A percentile compares a stretch with the other conserved stretches of the same genome.
Conservation (phyloP, 345 rosid species). For the Pugionium dolabratum region DNA sequence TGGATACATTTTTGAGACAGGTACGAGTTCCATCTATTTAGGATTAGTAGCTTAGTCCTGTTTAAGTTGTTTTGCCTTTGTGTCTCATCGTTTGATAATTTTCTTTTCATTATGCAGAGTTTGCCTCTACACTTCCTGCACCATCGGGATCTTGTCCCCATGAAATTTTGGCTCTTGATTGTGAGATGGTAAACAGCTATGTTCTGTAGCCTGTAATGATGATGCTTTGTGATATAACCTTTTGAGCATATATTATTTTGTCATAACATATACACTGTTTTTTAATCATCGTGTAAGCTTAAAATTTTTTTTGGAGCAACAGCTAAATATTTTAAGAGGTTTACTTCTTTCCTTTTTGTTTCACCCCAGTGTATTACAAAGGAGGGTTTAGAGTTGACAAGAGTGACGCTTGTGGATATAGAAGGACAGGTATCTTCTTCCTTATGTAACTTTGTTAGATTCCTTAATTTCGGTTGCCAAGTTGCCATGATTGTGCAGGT, state of each 20-base stretch:
- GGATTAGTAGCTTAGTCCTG: constrained; percentile 8
- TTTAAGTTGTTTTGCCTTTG: constrained; percentile 17
- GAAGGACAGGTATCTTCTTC: constrained; percentile 67
- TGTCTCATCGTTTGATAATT: constrained; percentile 22
- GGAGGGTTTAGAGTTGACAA: constrained; percentile 87
- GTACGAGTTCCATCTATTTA: constrained; percentile 36
- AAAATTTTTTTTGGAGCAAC: not conserved
- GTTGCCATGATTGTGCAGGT: constrained; percentile 52
- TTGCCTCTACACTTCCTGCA: constrained; percentile 67
- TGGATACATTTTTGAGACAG: constrained; percentile 66
- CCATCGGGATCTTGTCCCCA: constrained; percentile 56
- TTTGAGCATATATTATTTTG: not conserved
- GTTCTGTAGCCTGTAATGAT: constrained; percentile 5
- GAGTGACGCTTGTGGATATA: constrained; percentile 81
- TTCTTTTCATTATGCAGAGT: constrained; percentile 48
- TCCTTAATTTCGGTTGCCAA: constrained; percentile 7
- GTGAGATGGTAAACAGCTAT: constrained; percentile 75
- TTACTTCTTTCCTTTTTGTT: constrained; percentile 16
- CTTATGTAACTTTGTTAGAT: not conserved
- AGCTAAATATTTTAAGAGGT: not conserved
- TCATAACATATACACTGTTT: not conserved
- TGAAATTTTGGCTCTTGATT: constrained; percentile 84
- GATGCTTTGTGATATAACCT: constrained; percentile 6
- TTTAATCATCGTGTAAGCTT: not conserved
- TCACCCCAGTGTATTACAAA: constrained; percentile 68